Base-by-base conservation (phyloP, 1,284 basidiomycete genomes). In the Thecaphora thlaspeos region DNA sequence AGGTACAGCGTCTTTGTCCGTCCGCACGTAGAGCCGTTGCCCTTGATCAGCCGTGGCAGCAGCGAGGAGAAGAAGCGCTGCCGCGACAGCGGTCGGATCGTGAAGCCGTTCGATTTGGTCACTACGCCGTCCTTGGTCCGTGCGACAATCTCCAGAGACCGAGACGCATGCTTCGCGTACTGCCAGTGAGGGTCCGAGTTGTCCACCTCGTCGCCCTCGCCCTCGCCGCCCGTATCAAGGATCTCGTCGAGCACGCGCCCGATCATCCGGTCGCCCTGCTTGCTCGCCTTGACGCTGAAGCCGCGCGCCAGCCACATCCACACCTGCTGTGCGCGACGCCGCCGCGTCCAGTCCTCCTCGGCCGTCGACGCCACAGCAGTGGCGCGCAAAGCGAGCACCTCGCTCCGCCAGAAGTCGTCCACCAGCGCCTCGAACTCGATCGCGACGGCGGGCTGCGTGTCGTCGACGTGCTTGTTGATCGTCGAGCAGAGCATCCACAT, bases 11-110 rank as follows among this genome's bases (percentile, higher is more conserved):
- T 83, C 76, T 87, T 86, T 61, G 24, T 48, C 43, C 11, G 19
- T 41, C 2, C 26, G 1, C 15, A 40, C 43, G 1, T 38, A 30
- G 26, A 51, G 50, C 11, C 22, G 30, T 38, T 64, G 52, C 12
- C 32, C 34, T 24, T 50, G 61, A 8, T 24, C 22, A 96, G 81
- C 52, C 84, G 84, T 0, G 91, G 90, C 14, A 97, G 80, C 8
- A 91, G 81, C 22, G 80, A 78, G 49, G 84, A 87, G 71, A 90
- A 87, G 67, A 89, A 88, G 77, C 87, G 89, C 77, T 98, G 94
- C 30, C 87, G 85, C 78, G 89, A 86, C 18, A 77, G 48, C 36
- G 72, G 39, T 28, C 70, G 55, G 36, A 73, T 51, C 11, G 51
- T 60, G 41, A 66, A 68, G 11, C 70, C 71, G 40, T 73, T 72